Percentiles rank a stretch among this genome's conserved stretches.
These are phyloP conservation scores for Penicillium sp. DNA, from an alignment of 2,329 filamentous ascomycete genomes.

Conservation along the genomic window DNA sequence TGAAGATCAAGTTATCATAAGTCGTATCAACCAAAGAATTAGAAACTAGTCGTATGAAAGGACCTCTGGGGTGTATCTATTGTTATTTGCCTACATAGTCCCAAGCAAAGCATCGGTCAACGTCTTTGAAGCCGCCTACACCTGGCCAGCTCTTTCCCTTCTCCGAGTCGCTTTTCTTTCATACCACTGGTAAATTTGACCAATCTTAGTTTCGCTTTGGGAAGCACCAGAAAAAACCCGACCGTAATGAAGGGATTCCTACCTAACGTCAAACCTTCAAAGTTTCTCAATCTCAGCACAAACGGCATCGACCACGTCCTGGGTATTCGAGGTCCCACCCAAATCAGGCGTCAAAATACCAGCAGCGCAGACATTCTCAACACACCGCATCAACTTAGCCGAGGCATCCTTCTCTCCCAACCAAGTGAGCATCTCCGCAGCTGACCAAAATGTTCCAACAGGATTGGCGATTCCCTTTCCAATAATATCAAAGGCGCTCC, in stretches of 20 bases:
- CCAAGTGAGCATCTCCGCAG: constrained; percentile 66
- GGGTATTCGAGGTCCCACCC: constrained; percentile 56
- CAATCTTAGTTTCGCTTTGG: not conserved
- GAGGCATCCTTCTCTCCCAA: constrained; percentile 59
- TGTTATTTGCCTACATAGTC: no score
- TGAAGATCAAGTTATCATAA: not conserved
- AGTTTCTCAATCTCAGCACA: constrained; percentile 50
- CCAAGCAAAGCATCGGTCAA: no score
- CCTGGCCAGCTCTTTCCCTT: not conserved
- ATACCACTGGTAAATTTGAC: no score
- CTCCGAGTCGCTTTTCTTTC: no score
- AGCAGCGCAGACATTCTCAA: constrained; percentile 59
- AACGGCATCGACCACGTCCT: constrained; percentile 58
- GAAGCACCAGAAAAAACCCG: not conserved
- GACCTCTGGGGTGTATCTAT: not conserved
- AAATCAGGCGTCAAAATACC: constrained; percentile 60
- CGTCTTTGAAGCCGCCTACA: no score
- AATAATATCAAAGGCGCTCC: constrained; percentile 63
- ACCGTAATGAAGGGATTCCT: no score
- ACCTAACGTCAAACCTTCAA: not conserved
- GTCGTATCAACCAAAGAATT: no score
- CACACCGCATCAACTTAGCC: constrained; percentile 55
- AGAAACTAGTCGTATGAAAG: not conserved
- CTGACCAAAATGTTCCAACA: constrained; percentile 67
- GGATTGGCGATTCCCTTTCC: constrained; percentile 62